Evolutionary conservation across 2,329 filamentous ascomycete species (phyloP).

Genomic region (Penicillium brasilianum): DNA sequence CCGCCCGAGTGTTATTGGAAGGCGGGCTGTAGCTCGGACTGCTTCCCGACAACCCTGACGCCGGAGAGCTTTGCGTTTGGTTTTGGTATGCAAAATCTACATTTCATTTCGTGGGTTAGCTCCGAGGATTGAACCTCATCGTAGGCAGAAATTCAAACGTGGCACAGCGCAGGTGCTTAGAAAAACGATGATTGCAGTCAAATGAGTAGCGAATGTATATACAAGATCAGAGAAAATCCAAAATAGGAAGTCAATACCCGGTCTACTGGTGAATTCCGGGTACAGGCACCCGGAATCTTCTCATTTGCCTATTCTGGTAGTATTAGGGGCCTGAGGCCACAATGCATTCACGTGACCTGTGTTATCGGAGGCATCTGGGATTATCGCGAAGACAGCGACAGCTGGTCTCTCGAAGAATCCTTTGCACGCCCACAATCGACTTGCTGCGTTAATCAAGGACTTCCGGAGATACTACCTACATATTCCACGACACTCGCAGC

Average conservation of each 20-base stretch:
- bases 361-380: slow-evolving; percentile 23
- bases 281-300: neutral
- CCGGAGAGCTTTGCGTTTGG: neutral
- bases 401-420: slow-evolving; percentile 16
- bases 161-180: no score
- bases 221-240: neutral
- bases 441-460: neutral
- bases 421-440: neutral
- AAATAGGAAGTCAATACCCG: neutral
- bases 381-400: slow-evolving; percentile 25
- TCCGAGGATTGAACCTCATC: neutral
- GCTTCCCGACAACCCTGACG: slow-evolving; percentile 7
- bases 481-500: neutral
- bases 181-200: neutral
- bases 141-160: neutral
- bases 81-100: neutral
- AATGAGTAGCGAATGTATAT: neutral
- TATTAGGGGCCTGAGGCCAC: neutral
- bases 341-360: slow-evolving; percentile 11
- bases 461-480: no score
- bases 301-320: neutral
- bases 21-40: slow-evolving; percentile 16
- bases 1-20: slow-evolving; percentile 27
- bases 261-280: neutral
- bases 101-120: neutral